Conservation (phyloP, 1,139 yeast species). For the Arxiozyma bovina region DNA sequence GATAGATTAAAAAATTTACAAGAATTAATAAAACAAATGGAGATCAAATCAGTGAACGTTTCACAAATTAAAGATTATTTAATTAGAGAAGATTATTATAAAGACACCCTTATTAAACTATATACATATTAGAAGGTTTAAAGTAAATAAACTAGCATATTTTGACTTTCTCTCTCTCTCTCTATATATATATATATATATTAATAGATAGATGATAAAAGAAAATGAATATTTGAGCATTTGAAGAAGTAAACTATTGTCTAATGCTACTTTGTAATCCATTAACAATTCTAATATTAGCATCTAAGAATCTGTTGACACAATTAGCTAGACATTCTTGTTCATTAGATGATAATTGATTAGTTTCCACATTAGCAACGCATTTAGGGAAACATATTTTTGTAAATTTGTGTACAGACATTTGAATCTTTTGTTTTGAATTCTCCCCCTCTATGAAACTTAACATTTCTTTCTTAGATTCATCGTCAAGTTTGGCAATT, state of each 20-base stretch:
- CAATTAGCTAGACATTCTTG: constrained; percentile 72
- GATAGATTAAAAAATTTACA: neutral
- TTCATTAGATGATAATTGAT: constrained; percentile 49
- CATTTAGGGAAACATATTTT: constrained; percentile 89
- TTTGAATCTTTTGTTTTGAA: constrained; percentile 80
- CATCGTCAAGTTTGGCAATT: constrained; percentile 57
- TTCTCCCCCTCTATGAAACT: constrained; percentile 75
- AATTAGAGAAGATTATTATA: neutral
- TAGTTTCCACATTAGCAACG: constrained; percentile 46
- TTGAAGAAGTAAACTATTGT: neutral
- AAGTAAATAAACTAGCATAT: neutral
- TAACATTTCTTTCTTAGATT: constrained; percentile 64
- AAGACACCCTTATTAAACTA: neutral
- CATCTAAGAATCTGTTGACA: constrained; percentile 76
- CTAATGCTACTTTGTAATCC: constrained; percentile 28
- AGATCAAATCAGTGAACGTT: neutral
- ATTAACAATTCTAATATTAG: constrained; percentile 77
- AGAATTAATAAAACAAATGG: neutral
- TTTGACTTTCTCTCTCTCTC: too few species aligned
- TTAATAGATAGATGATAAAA: neutral
- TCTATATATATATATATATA: neutral
- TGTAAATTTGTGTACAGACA: constrained; percentile 77
- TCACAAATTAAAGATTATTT: neutral
- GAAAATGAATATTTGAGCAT: too few species aligned
- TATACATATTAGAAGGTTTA: neutral